Percentiles rank a stretch among this genome's conserved stretches.
Evolutionary conservation across 208 protist species (phyloP).

Genomic region (Trypanosoma conorhini): DNA sequence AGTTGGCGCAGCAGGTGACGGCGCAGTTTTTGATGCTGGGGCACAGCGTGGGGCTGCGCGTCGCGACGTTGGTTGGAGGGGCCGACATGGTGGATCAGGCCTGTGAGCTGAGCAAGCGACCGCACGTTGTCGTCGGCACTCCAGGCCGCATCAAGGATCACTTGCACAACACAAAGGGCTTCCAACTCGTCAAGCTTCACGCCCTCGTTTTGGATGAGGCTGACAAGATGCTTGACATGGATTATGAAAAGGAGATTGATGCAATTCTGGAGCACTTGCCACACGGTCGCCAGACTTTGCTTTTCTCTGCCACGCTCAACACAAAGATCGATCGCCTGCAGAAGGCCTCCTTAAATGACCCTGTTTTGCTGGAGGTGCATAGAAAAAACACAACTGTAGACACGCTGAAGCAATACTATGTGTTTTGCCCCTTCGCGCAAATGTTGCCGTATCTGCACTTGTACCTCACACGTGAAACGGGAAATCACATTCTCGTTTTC

Average conservation of each 20-base stretch:
- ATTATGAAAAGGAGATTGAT: constrained; percentile 99
- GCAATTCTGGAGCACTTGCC: constrained; percentile 94
- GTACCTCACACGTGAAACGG: constrained; percentile 87
- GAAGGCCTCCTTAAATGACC: constrained; percentile 96
- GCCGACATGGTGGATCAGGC: constrained; percentile 96
- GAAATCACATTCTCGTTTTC: constrained; percentile 92
- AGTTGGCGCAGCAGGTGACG: constrained; percentile 98
- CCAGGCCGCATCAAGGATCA: constrained; percentile 98
- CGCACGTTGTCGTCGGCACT: constrained; percentile 98
- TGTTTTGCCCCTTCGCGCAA: constrained; percentile 96
- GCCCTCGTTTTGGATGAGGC: constrained; percentile 98
- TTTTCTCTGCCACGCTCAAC: constrained; percentile 99
- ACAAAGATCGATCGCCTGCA: constrained; percentile 98
- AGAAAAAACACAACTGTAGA: constrained; percentile 97
- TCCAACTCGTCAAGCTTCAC: constrained; percentile 95
- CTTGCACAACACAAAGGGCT: constrained; percentile 98
- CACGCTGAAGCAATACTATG: constrained; percentile 96
- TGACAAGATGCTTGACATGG: constrained; percentile 98
- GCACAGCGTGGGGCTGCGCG: constrained; percentile 87
- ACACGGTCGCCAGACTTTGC: constrained; percentile 92
- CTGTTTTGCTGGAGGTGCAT: constrained; percentile 96
- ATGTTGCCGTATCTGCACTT: constrained; percentile 90
- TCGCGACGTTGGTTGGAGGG: constrained; percentile 93
- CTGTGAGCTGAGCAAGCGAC: constrained; percentile 92
- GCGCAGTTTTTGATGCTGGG: constrained; percentile 93